These are phyloP conservation scores for Populus ilicifolia DNA, from an alignment of 345 rosid genomes.

Conservation along the genomic window DNA sequence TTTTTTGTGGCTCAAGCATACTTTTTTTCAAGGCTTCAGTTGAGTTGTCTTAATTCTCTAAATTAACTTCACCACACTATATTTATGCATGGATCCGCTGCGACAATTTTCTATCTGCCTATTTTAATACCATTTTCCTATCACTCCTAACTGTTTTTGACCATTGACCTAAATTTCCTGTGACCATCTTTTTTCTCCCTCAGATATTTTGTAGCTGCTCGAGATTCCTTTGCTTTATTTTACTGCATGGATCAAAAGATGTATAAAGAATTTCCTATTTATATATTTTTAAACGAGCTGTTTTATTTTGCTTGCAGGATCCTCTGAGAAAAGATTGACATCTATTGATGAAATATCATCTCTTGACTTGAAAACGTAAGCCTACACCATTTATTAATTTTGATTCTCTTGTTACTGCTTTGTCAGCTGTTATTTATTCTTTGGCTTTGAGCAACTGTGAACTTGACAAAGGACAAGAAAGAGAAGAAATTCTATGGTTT, in stretches of 20 bases:
- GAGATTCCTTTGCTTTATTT: not conserved
- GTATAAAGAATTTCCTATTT: not conserved
- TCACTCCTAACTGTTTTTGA: not conserved
- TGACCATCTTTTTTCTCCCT: not conserved
- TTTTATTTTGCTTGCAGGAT: conserved; percentile 42
- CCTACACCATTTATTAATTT: not conserved
- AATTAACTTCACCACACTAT: no score
- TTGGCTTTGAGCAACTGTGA: not conserved
- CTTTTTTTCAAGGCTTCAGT: not conserved
- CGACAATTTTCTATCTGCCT: not conserved
- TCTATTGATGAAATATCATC: conserved; percentile 60
- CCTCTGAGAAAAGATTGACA: conserved; percentile 53
- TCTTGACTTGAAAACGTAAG: conserved; percentile 74
- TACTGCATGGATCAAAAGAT: not conserved
- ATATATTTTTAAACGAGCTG: not conserved
- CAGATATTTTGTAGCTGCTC: conserved; percentile 1
- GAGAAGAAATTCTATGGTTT: no score
- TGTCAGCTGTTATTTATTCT: not conserved
- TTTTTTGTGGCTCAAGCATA: not conserved
- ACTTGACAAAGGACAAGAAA: not conserved
- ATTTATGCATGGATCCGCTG: no score
- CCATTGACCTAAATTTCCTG: not conserved
- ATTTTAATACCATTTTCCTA: not conserved
- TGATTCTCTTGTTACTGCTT: no score
- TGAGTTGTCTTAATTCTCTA: not conserved